phyloP scores from a whole-genome alignment of 2,329 filamentous ascomycete species.

The Fusarium burgessii region DNA sequence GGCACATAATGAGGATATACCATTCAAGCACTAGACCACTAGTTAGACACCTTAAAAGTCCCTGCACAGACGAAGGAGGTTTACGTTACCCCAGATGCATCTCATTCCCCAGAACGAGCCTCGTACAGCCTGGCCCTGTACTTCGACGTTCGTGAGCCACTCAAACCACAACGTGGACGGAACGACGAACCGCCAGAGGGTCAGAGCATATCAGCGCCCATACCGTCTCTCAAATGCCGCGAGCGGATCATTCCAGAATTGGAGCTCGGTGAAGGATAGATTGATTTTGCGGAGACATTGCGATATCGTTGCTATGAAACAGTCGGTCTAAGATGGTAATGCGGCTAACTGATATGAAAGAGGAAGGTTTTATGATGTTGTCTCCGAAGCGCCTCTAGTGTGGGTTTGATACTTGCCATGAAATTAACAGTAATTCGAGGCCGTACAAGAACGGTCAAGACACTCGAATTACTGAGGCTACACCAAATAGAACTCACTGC shows the following conservation, averaged over 20 bases:
- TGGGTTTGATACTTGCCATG: conserved; percentile 1
- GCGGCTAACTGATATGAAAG: conserved; percentile 24
- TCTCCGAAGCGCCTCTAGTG: conserved; percentile 2
- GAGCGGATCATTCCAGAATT: conserved; percentile 27
- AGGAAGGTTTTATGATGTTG: conserved; percentile 11
- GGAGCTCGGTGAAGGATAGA: conserved; percentile 33
- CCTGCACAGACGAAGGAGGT: conserved; percentile 20
- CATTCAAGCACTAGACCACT: conserved; percentile 13
- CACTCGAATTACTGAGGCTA: background rate
- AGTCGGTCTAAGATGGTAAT: conserved; percentile 25
- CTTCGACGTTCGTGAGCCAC: conserved; percentile 38
- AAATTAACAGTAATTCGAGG: background rate
- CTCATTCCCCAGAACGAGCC: conserved; percentile 31
- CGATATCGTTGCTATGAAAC: conserved; percentile 14
- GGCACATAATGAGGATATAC: conserved; percentile 2
- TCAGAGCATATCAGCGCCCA: conserved; percentile 23
- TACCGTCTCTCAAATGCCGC: conserved; percentile 16
- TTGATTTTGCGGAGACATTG: conserved; percentile 16
- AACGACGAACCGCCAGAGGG: conserved; percentile 33
- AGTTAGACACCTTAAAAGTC: conserved; percentile 14
- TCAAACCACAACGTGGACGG: conserved; percentile 45
- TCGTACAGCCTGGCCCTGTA: conserved; percentile 20
- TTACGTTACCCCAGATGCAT: conserved; percentile 42
- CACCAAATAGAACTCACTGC: background rate
- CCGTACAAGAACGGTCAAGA: background rate